Percentiles rank a stretch among this genome's conserved stretches.
These are phyloP conservation scores for Huntiella moniliformis DNA, from an alignment of 2,329 filamentous ascomycete species.

Conservation along the genomic window DNA sequence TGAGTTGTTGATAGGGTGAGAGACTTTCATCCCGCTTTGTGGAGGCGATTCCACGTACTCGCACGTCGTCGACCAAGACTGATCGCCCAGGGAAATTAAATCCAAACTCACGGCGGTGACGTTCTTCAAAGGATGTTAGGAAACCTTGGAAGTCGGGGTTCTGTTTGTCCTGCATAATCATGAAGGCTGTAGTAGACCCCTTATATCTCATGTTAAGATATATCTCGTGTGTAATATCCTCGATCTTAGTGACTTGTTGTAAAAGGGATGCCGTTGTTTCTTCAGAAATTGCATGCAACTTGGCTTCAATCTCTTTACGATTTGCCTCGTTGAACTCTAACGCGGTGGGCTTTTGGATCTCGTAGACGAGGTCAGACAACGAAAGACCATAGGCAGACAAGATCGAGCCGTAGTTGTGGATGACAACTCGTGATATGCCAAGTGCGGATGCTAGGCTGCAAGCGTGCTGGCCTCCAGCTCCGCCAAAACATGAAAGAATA, in stretches of 20 bases:
- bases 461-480: slow-evolving; percentile 78
- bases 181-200: slow-evolving; percentile 77
- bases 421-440: slow-evolving; percentile 66
- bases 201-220: slow-evolving; percentile 89
- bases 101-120: slow-evolving; percentile 84
- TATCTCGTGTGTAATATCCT: slow-evolving; percentile 67
- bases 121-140: slow-evolving; percentile 63
- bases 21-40: slow-evolving; percentile 32
- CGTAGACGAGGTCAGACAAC: slow-evolving; percentile 79
- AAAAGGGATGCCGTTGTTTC: slow-evolving; percentile 48
- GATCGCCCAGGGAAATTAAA: slow-evolving; percentile 72
- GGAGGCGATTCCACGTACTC: slow-evolving; percentile 61
- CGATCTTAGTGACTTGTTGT: slow-evolving; percentile 61
- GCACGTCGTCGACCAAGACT: slow-evolving; percentile 78
- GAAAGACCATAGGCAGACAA: slow-evolving; percentile 88
- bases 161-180: slow-evolving; percentile 58
- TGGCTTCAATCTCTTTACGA: slow-evolving; percentile 43
- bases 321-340: slow-evolving; percentile 35
- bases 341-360: slow-evolving; percentile 62
- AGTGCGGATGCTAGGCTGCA: slow-evolving; percentile 77
- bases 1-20: slow-evolving; percentile 70
- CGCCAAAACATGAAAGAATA: slow-evolving; percentile 79
- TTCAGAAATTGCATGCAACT: slow-evolving; percentile 64
- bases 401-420: slow-evolving; percentile 76
- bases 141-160: slow-evolving; percentile 46